Base-by-base conservation (phyloP, 1,139 yeast genomes). In the Suhomyces chickasaworum region DNA sequence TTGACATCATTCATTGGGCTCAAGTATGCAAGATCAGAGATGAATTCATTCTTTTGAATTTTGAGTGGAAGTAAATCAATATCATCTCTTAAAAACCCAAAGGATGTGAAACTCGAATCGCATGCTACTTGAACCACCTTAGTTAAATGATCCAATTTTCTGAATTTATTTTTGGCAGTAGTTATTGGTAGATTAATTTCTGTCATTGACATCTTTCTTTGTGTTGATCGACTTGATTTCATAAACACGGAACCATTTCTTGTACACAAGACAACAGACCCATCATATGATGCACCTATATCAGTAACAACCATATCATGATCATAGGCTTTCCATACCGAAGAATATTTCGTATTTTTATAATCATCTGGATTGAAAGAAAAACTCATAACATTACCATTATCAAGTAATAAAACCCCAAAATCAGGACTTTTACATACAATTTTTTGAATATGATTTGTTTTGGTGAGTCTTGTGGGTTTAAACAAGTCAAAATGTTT, bases 31-130 rank as follows among this genome's bases (percentile, higher is more conserved):
- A 84, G 68, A 54, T 84, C 87, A 23, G 60, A 54, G 8, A 69
- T 53, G 38, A 81, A 70, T 18, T 70, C 66, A 54, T 80, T 78
- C 45, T 69, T 65, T 7, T 64, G 63, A 10, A 83, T 57, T 41
- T 75, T 62, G 27, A 81, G 66, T 0, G 88, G 86, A 3, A 85
- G 59, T 17, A 67, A 57, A 51, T 80, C 84, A 12, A 76, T 63
- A 43, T 86, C 95, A 53, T 84, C 86, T 53, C 87, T 75, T 7
- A 89, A 67, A 41, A 86, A 81, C 1, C 83, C 84, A 69, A 88
- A 89, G 0, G 89, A 83, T 0, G 81, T 70, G 60, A 87, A 88
- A 15, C 71, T 65, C 1, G 84, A 75, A 60, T 89, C 91, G 56
- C 93, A 83, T 1, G 77, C 63, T 1, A 89, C 95, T 37, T 71